These are phyloP conservation scores for Coleophoma crateriformis DNA, from an alignment of 2,329 filamentous ascomycete species.

Conservation along the genomic window DNA sequence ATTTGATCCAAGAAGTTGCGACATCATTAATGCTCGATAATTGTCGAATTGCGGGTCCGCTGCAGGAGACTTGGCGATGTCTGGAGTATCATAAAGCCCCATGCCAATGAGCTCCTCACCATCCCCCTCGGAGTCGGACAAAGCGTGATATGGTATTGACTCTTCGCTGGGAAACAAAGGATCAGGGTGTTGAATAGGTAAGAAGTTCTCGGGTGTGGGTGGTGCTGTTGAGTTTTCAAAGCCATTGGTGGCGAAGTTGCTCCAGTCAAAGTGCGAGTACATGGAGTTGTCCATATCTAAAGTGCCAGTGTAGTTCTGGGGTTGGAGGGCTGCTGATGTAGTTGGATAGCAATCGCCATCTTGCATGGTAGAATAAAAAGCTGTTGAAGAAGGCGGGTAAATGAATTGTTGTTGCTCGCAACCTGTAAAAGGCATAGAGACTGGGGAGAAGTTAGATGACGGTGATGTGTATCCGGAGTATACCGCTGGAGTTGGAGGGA, in stretches of 20 bases:
- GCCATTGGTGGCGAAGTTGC: constrained; percentile 37
- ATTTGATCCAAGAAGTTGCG: constrained; percentile 46
- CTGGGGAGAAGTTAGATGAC: constrained; percentile 46
- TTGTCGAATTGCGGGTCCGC: constrained; percentile 46
- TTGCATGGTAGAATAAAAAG: background rate
- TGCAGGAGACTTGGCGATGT: constrained; percentile 35
- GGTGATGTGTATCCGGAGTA: constrained; percentile 57
- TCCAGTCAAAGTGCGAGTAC: constrained; percentile 36
- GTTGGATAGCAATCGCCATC: constrained; percentile 11
- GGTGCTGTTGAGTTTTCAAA: constrained; percentile 44
- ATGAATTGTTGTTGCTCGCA: constrained; percentile 18
- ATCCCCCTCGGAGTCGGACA: constrained; percentile 48
- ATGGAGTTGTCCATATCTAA: constrained; percentile 17
- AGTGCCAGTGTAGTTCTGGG: constrained; percentile 7
- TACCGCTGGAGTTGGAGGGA: constrained; percentile 40
- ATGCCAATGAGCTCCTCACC: constrained; percentile 76
- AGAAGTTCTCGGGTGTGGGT: constrained; percentile 54
- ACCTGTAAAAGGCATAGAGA: constrained; percentile 38
- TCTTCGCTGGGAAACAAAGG: constrained; percentile 42
- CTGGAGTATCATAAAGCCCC: constrained; percentile 73
- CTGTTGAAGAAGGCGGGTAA: constrained; percentile 8
- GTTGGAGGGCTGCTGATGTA: constrained; percentile 7
- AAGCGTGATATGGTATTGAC: constrained; percentile 39
- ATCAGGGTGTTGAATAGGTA: constrained; percentile 43
- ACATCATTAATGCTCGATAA: constrained; percentile 45